Evolutionary conservation across 257 asterid genomes (phyloP).

Genomic region (Solanum gracilifrons): DNA sequence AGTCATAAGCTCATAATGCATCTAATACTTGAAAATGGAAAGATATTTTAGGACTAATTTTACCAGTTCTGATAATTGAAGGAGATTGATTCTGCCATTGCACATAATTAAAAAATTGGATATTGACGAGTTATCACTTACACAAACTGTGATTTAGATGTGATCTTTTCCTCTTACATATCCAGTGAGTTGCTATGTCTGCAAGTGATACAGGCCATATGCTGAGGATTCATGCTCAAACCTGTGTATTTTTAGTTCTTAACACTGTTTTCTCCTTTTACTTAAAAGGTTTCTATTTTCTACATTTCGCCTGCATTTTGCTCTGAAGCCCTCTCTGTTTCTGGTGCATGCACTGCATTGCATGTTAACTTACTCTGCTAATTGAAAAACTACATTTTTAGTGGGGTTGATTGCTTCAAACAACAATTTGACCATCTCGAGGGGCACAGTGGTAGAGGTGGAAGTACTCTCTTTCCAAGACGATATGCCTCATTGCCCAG

Average conservation of each 20-base stretch:
- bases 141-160: not conserved
- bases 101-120: not conserved
- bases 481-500: slow-evolving; percentile 92
- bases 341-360: not conserved
- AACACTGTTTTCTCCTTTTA: not conserved
- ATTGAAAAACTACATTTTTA: not conserved
- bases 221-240: not conserved
- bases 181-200: not conserved
- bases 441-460: slow-evolving; percentile 52
- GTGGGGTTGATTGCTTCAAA: slow-evolving; percentile 86
- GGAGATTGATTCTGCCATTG: not conserved
- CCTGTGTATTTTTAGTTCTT: not conserved
- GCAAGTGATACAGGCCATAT: not conserved
- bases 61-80: not conserved
- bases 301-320: not conserved
- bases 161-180: not conserved
- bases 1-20: not conserved
- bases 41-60: not conserved
- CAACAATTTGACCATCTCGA: slow-evolving; percentile 81
- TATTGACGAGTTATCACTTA: not conserved
- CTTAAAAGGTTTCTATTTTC: not conserved
- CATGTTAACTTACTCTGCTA: not conserved
- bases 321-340: not conserved
- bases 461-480: slow-evolving; percentile 49
- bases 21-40: not conserved